These are phyloP conservation scores for Leccinum sublutescens DNA, from an alignment of 768 basidiomycete genomes.

Conservation along the genomic window DNA sequence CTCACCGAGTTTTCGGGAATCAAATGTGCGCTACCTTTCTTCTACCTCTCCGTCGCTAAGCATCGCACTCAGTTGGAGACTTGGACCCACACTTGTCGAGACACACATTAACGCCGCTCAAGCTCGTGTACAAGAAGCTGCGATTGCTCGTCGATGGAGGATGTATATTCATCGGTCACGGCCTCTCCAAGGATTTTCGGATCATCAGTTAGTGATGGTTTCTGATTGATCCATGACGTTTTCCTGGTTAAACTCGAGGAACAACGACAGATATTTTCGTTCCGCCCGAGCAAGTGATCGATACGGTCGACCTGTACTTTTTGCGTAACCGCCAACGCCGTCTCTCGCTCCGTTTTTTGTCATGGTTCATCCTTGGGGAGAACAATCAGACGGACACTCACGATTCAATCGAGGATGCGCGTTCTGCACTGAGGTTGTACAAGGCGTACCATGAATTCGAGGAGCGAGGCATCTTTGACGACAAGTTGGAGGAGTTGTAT, in stretches of 20 bases:
- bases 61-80: slow-evolving; percentile 69
- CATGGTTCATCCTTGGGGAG: slow-evolving; percentile 90
- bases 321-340: slow-evolving; percentile 77
- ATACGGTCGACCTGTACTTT: slow-evolving; percentile 96
- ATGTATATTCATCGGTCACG: slow-evolving; percentile 97
- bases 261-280: slow-evolving; percentile 82
- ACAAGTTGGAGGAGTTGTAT: slow-evolving; percentile 84
- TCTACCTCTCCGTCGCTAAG: neutral
- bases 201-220: slow-evolving; percentile 79
- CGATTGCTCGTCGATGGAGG: slow-evolving; percentile 89
- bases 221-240: neutral
- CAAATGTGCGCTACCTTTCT: slow-evolving; percentile 57
- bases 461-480: slow-evolving; percentile 73
- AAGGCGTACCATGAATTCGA: slow-evolving; percentile 79
- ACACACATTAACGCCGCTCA: slow-evolving; percentile 90
- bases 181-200: slow-evolving; percentile 94
- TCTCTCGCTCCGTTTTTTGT: slow-evolving; percentile 86
- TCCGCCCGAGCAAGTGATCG: slow-evolving; percentile 92
- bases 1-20: slow-evolving; percentile 97
- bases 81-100: slow-evolving; percentile 80
- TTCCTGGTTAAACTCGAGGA: neutral
- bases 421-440: slow-evolving; percentile 81
- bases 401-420: slow-evolving; percentile 96
- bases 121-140: slow-evolving; percentile 98
- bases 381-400: slow-evolving; percentile 93